Percentiles rank a stretch among this genome's conserved stretches.
Evolutionary conservation across 2,329 filamentous ascomycete genomes (phyloP).

Genomic region (Tolypocladium paradoxum): DNA sequence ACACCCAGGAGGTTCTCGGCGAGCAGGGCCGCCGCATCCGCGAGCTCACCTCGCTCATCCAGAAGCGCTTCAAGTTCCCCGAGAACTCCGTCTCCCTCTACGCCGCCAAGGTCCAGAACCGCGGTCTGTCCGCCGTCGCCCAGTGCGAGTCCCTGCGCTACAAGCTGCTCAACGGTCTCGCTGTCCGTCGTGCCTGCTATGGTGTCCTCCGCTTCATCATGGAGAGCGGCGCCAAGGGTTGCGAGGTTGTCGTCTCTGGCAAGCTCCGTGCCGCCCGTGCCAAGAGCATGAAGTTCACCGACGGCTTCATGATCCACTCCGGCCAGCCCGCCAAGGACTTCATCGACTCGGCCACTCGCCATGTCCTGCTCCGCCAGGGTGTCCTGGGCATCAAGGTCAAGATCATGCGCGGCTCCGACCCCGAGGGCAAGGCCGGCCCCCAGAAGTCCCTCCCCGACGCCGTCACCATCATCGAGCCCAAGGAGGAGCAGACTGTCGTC

Average conservation of each 20-base stretch:
- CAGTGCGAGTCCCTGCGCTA: constrained; percentile 99
- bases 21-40: constrained; percentile 99
- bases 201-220: constrained; percentile 99
- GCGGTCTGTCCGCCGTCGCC: constrained; percentile 97
- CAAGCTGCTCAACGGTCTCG: constrained; percentile 99
- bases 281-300: constrained; percentile 99
- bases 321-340: constrained; percentile 99
- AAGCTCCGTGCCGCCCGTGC: constrained; percentile 98
- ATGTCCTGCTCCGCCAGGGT: constrained; percentile 99
- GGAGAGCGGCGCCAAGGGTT: constrained; percentile 99
- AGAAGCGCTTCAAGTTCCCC: constrained; percentile 99
- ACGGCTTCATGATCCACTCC: constrained; percentile 99
- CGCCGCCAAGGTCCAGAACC: constrained; percentile 99
- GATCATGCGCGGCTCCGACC: constrained; percentile 99
- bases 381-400: constrained; percentile 99
- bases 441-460: constrained; percentile 96
- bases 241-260: constrained; percentile 97
- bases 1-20: constrained; percentile 99
- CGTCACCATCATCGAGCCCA: constrained; percentile 99
- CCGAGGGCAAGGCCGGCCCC: constrained; percentile 96
- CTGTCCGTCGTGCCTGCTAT: constrained; percentile 97
- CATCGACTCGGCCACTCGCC: constrained; percentile 95
- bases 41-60: constrained; percentile 99
- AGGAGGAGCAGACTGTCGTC: constrained; percentile 94
- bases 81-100: constrained; percentile 99